These are phyloP conservation scores for Wallemia hederae DNA, from an alignment of 1,284 basidiomycete species.

Conservation along the genomic window DNA sequence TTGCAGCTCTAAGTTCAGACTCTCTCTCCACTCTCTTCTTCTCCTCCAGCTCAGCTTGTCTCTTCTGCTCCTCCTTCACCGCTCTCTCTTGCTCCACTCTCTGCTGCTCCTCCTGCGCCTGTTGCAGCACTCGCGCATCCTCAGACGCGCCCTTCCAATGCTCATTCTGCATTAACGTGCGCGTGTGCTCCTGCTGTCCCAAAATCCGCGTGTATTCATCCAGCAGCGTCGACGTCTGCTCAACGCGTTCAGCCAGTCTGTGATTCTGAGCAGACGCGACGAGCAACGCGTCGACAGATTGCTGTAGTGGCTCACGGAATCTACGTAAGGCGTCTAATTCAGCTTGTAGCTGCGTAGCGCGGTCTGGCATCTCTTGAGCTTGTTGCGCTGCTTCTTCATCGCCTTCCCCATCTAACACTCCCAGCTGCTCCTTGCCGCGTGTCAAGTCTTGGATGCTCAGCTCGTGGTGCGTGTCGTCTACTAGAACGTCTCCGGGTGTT, in stretches of 20 bases:
- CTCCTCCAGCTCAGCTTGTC: not conserved
- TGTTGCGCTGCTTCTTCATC: too few species aligned
- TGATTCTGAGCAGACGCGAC: not conserved
- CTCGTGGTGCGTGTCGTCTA: not conserved
- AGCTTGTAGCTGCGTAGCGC: not conserved
- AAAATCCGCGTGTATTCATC: not conserved
- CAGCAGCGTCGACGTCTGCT: not conserved
- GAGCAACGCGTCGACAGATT: not conserved
- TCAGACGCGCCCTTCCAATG: not conserved
- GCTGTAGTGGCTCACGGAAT: not conserved
- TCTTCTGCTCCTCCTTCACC: not conserved
- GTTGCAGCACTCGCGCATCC: not conserved
- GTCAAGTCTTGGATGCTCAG: not conserved
- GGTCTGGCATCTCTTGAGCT: too few species aligned
- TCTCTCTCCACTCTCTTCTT: not conserved
- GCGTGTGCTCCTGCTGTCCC: constrained; percentile 1
- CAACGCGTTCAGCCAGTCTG: not conserved
- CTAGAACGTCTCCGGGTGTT: not conserved
- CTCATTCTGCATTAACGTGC: not conserved
- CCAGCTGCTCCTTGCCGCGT: not conserved
- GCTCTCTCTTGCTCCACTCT: not conserved
- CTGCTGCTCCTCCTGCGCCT: not conserved
- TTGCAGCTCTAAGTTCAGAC: not conserved
- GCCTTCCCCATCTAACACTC: too few species aligned
- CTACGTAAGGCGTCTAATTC: not conserved